Percentiles rank a stretch among this genome's conserved stretches.
Evolutionary conservation across 2,329 filamentous ascomycete species (phyloP).

Genomic region (Fusarium oligoseptatum): DNA sequence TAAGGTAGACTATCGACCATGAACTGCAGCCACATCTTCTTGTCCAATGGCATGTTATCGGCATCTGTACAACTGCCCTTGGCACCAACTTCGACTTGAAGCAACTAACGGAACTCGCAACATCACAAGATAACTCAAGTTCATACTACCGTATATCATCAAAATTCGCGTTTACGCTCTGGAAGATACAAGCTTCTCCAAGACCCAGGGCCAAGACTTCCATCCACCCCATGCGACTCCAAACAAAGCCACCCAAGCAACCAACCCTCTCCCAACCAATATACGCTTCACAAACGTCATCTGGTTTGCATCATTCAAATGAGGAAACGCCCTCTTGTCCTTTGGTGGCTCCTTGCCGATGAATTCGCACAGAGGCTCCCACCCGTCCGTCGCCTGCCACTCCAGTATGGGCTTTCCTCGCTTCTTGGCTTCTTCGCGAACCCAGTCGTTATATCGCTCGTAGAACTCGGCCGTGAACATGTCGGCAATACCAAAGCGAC

Average conservation of each 20-base stretch:
- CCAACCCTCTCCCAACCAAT: constrained; percentile 6
- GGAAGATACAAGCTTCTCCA: background rate
- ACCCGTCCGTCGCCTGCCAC: constrained; percentile 52
- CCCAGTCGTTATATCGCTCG: constrained; percentile 39
- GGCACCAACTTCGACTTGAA: background rate
- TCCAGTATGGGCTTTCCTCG: constrained; percentile 41
- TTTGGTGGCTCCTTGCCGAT: constrained; percentile 10
- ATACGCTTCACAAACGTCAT: constrained; percentile 12
- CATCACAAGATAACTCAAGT: background rate
- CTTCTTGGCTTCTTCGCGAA: constrained; percentile 47
- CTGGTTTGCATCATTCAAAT: constrained; percentile 14
- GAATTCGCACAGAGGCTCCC: constrained; percentile 57
- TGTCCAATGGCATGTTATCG: background rate
- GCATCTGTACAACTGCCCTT: background rate
- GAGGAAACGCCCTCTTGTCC: constrained; percentile 9
- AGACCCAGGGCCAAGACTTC: constrained; percentile 2
- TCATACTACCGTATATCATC: background rate
- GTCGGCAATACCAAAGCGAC: background rate
- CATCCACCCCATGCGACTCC: constrained; percentile 10
- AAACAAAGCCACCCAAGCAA: constrained; percentile 17
- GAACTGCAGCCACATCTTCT: background rate
- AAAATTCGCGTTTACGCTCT: background rate
- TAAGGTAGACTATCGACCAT: too few species aligned
- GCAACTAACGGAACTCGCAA: background rate
- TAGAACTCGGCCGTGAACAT: constrained; percentile 22